phyloP scores from a whole-genome alignment of 106 monocot genomes.

The Dendrobium catenatum region DNA sequence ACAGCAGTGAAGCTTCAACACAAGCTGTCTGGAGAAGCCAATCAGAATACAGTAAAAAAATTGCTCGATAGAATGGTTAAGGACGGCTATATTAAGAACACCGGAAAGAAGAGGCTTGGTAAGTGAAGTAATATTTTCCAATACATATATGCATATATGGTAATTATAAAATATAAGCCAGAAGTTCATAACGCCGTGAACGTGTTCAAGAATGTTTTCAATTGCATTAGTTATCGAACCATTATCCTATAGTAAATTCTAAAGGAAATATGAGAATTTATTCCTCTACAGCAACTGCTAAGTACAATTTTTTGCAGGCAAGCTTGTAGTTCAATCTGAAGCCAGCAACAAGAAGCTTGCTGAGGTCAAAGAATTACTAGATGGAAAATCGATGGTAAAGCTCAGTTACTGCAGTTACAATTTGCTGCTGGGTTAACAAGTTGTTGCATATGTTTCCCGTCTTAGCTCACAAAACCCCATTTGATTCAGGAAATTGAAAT shows the following conservation, averaged over 20 bases:
- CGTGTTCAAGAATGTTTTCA: no score
- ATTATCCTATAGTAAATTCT: no score
- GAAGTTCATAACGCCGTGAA: no score
- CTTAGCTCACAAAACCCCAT: neutral
- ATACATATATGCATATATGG: neutral
- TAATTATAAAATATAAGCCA: no score
- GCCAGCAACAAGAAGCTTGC: constrained; percentile 52
- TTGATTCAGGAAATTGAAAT: constrained; percentile 3
- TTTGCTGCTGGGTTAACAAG: neutral
- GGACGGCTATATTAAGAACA: constrained; percentile 56
- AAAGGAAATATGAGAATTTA: no score
- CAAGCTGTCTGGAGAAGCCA: constrained; percentile 60
- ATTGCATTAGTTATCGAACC: no score
- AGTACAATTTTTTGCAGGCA: constrained; percentile 40
- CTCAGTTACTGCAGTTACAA: neutral
- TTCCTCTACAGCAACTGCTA: no score
- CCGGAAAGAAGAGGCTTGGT: constrained; percentile 63
- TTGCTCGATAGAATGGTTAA: constrained; percentile 60
- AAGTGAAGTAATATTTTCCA: constrained; percentile 2
- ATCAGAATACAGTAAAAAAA: constrained; percentile 49
- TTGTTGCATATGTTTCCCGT: neutral
- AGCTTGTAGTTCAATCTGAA: constrained; percentile 76
- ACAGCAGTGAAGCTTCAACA: constrained; percentile 72
- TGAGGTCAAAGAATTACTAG: constrained; percentile 57
- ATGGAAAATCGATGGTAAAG: constrained; percentile 42